phyloP scores from a whole-genome alignment of 78 protist genomes.

The Emiliania huxleyi region DNA sequence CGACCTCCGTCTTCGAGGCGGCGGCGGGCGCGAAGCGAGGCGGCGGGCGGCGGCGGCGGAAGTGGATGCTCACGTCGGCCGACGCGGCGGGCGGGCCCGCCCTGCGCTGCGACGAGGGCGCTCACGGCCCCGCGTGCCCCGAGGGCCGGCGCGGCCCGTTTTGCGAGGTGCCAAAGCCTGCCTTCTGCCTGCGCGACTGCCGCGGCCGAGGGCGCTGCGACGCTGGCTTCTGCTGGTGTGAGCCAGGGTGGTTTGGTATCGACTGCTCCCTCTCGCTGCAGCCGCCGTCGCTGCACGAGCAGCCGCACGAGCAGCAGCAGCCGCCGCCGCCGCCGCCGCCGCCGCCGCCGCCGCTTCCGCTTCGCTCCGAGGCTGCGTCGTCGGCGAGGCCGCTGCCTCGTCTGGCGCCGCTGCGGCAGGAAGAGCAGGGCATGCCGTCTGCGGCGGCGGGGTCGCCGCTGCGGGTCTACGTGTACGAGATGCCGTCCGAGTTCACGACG shows the following conservation, averaged over 20 bases:
- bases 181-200: slow-evolving; percentile 8
- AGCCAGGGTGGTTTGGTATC: neutral
- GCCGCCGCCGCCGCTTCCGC: no score
- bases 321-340: neutral
- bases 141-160: neutral
- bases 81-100: neutral
- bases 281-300: no score
- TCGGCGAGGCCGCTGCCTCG: no score
- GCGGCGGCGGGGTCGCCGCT: neutral
- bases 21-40: neutral
- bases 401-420: neutral
- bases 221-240: neutral
- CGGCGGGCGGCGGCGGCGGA: neutral
- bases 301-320: neutral
- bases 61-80: neutral
- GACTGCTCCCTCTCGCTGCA: slow-evolving; percentile 20
- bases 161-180: neutral
- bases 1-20: no score
- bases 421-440: neutral
- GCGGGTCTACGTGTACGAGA: slow-evolving; percentile 6
- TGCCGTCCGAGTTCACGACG: slow-evolving; percentile 23
- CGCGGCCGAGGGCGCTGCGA: neutral
- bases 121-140: neutral
- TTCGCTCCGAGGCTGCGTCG: no score
- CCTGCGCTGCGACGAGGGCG: no score